Base-by-base conservation (phyloP, 2,329 filamentous ascomycete genomes). In the Aspergillus melleus region DNA sequence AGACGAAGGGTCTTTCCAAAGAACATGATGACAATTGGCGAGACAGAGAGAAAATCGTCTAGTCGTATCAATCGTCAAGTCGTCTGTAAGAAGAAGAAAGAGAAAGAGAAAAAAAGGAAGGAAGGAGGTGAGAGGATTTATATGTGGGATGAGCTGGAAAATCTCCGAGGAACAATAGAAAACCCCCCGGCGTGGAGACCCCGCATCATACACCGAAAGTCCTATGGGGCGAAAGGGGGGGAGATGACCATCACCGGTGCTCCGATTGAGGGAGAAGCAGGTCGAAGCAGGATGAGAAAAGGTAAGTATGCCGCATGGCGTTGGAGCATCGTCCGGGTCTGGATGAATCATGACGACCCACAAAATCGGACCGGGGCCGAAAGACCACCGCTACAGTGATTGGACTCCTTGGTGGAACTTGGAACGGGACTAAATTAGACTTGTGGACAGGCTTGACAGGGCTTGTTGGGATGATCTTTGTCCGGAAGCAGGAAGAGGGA, bases 1-100 rank as follows among this genome's bases (percentile, higher is more conserved):
- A 60, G n/a, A 46, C 59, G 64, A 30, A 68, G 59, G 16, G 62
- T 20, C 22, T 51, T 60, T 50, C 61, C 61, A 29, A 52, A 44
- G 22, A 62, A 24, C 32, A 49, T 44, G 24, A 50, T 58, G 19
- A 39, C 22, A 42, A n/a, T 12, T 24, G 14, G 32, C 19, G n/a
- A 29, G 32, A 16, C 11, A 6, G 29, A 8, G 26, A 29, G 1
- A 8, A 9, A 20, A 39, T 6, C 12, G n/a, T 52, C 10, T 14
- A 11, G n/a, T 52, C 26, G 50, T n/a, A 14, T 20, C 12, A 52
- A 52, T 11, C 9, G n/a, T n/a, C 29, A 12, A 19, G 30, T 52
- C 19, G 36, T 42, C 36, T 42, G 36, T 42, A n/a, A 42, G 36
- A n/a, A n/a, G 36, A 42, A n/a, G 16, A 42, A 42, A 42, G 16